Evolutionary conservation across 2,329 filamentous ascomycete genomes (phyloP), one percentile per base, ranked within the genome.

Genomic region (Scopulariopsis brevicaulis): DNA sequence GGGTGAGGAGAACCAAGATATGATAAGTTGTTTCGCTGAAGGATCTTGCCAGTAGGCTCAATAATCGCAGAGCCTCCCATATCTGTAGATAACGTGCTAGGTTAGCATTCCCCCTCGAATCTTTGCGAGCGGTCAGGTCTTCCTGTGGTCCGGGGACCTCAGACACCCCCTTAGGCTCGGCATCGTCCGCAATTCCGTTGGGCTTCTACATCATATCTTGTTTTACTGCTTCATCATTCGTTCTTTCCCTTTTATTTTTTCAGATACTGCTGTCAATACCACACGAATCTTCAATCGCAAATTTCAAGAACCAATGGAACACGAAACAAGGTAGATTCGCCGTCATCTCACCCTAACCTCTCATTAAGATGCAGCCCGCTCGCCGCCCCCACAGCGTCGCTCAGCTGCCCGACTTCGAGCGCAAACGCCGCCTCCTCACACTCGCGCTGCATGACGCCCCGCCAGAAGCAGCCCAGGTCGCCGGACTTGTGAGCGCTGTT

Each of bases 371-470:
- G 94, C 67, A 97, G 77, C 1, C 94, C 94, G 56, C 92, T 96
- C 55, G 91, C 92, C 46, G 94, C 96, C 73, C 96, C 89, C 14
- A 97, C 87, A 40, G 96, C 79, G 53, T 81, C 79, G 73, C 92
- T 96, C 67, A 97, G 84, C 73, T 96, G 83, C 37, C 91, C 92
- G 2, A 87, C 86, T 71, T 92, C 82, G 58, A 99, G 78, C n/a
- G 82, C 86, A 74, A 99, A 99, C 1, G 94, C 88, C 4, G 92
- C 92, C 59, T 96, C 90, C 74, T 99, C 94, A 68, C 99, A 99
- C 74, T 96, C 93, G 77, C 92, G 93, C 71, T 99, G 94, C 94
- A 99, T 99, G 67, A 97, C 93, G 32, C 91, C 90, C 66, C 82
- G 85, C 59, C 90, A 91, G 71, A 99, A 99, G 73, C 92, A 96